Percentiles rank a stretch among this genome's conserved stretches.
phyloP scores from a whole-genome alignment of 768 basidiomycete species.

The Boletus eberwhitei region DNA sequence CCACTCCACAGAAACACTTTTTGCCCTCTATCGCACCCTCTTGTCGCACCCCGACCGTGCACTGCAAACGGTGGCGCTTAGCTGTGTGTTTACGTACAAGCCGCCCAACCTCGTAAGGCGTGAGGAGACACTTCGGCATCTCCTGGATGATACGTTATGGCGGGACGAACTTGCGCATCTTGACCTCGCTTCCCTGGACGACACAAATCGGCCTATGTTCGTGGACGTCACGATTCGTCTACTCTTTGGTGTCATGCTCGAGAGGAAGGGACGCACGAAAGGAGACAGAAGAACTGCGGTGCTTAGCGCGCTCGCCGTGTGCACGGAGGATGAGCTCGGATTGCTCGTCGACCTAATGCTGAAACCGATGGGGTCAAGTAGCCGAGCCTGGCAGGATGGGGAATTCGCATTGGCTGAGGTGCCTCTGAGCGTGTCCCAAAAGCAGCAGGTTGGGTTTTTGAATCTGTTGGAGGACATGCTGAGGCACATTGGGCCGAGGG shows the following conservation, averaged over 20 bases:
- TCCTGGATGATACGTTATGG: slow-evolving; percentile 86
- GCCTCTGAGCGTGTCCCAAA: slow-evolving; percentile 39
- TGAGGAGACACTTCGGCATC: slow-evolving; percentile 59
- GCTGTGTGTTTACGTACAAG: slow-evolving; percentile 83
- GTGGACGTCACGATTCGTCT: slow-evolving; percentile 71
- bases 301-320: slow-evolving; percentile 64
- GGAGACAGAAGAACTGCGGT: slow-evolving; percentile 74
- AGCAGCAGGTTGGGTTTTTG: slow-evolving; percentile 82
- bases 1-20: slow-evolving; percentile 62
- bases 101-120: slow-evolving; percentile 49
- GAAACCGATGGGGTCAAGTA: slow-evolving; percentile 52
- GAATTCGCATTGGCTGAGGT: slow-evolving; percentile 32
- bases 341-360: slow-evolving; percentile 88
- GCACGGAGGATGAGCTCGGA: slow-evolving; percentile 67
- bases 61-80: slow-evolving; percentile 71
- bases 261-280: slow-evolving; percentile 64
- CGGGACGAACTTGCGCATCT: slow-evolving; percentile 82
- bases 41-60: slow-evolving; percentile 82
- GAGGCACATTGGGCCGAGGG: slow-evolving; percentile 73
- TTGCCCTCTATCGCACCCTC: slow-evolving; percentile 62
- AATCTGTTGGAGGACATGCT: slow-evolving; percentile 81
- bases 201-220: slow-evolving; percentile 57
- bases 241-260: slow-evolving; percentile 85
- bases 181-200: slow-evolving; percentile 56
- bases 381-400: slow-evolving; percentile 20